These are phyloP conservation scores for Tulasnella sp. DNA, from an alignment of 768 basidiomycete genomes.

Conservation along the genomic window DNA sequence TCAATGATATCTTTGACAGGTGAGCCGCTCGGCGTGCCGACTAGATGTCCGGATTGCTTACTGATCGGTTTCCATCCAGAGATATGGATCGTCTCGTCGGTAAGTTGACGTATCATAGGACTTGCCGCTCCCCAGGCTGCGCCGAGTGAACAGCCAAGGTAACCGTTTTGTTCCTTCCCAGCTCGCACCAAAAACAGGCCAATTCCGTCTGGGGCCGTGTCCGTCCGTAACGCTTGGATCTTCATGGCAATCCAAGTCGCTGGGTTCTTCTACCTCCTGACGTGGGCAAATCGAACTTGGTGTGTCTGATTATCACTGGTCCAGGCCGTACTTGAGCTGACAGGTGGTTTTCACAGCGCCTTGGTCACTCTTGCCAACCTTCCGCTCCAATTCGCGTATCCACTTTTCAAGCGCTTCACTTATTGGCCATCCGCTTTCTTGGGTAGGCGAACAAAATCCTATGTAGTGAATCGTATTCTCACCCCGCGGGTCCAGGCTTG, in stretches of 20 bases:
- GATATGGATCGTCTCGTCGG: constrained; percentile 59
- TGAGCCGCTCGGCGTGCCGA: not conserved
- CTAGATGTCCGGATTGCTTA: not conserved
- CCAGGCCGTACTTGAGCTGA: not conserved
- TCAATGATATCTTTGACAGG: constrained; percentile 61
- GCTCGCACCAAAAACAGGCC: constrained; percentile 57
- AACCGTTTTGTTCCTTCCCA: constrained; percentile 37
- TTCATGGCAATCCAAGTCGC: constrained; percentile 52
- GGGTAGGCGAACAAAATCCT: constrained; percentile 4
- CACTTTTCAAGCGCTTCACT: constrained; percentile 25
- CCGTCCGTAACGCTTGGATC: constrained; percentile 48
- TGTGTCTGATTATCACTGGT: not conserved
- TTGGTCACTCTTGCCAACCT: constrained; percentile 26
- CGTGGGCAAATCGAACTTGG: constrained; percentile 23
- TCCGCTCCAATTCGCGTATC: constrained; percentile 28
- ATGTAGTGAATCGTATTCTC: not conserved
- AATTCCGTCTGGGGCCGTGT: constrained; percentile 55
- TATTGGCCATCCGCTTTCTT: constrained; percentile 31
- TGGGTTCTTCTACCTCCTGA: constrained; percentile 49
- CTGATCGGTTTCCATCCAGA: not conserved
- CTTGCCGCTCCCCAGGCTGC: constrained; percentile 20
- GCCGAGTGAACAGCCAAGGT: not conserved
- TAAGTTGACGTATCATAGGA: constrained; percentile 40
- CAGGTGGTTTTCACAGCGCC: not conserved
- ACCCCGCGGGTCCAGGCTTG: constrained; percentile 3